Base-by-base conservation (phyloP, 2,329 filamentous ascomycete genomes). In the Sporothrix luriei region DNA sequence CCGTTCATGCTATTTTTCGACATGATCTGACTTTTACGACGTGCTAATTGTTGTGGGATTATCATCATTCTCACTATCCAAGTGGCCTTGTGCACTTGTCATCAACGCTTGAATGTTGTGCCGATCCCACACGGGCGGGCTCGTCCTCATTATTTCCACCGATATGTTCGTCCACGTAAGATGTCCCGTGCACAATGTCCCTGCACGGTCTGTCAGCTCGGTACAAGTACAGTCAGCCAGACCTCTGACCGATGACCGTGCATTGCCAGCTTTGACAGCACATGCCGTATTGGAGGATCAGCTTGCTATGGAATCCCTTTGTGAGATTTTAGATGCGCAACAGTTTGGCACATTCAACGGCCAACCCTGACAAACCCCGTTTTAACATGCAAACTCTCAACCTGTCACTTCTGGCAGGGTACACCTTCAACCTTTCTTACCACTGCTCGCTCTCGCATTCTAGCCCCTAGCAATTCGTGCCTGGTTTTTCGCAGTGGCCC, bases 31-130 rank as follows among this genome's bases (percentile, higher is more conserved):
- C 21, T n/a, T n/a, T 24, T 57, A 33, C 6, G 33, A 9, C 6
- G 3, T 33, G 33, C 33, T n/a, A 21, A n/a, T 49, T 49, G 40
- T 43, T 43, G 40, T 43, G 40, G 40, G 40, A 43, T 43, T 21
- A 6, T 33, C 33, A 33, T 33, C 33, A 33, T 4, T 33, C 33
- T 33, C 33, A 33, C 33, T 33, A 33, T 33, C 9, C 33, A 33
- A 7, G 33, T 33, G 33, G 40, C 13, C 16, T 24, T 21, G 16
- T 49, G 48, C 46, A 40, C 29, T n/a, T 57, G 65, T 67, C 65
- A 67, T 67, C 51, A 48, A 10, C 52, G 66, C 66, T 57, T 5
- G 38, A 68, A 68, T 33, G 40, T 68, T 68, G 49, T 4, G 52
- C 66, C 66, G 66, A 68, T 16, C 40, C 24, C 38, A 46, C 46